Conservation (phyloP, 164 flowering plant species). For the Nelumbo lutea region DNA sequence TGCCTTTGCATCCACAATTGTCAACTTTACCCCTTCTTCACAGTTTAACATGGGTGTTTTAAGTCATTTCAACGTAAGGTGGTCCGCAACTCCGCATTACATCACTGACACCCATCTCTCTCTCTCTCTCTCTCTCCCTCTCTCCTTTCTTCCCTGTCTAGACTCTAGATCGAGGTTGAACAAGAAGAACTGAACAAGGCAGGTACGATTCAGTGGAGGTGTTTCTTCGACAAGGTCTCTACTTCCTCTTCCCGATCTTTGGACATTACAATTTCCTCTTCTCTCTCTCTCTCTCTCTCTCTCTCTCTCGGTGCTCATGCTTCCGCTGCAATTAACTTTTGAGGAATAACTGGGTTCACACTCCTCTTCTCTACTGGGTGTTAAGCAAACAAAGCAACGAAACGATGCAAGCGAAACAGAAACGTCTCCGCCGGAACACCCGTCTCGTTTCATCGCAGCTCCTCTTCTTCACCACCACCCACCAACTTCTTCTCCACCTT, state of each 20-base stretch:
- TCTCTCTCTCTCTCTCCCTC: neutral
- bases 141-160: neutral
- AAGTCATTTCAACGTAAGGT: neutral
- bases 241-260: neutral
- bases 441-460: neutral
- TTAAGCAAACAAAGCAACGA: neutral
- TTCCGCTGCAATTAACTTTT: neutral
- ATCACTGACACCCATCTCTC: neutral
- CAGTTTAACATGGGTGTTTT: no score
- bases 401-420: constrained; percentile 9
- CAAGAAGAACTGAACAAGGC: neutral
- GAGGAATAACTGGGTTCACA: neutral
- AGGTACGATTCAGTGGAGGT: constrained; percentile 17
- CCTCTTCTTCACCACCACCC: constrained; percentile 7
- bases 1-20: no score
- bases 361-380: neutral
- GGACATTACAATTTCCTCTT: neutral
- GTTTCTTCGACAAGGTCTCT: constrained; percentile 12
- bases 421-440: constrained; percentile 7
- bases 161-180: no score
- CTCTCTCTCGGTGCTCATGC: no score
- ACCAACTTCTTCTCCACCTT: constrained; percentile 33
- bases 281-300: neutral
- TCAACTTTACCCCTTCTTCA: no score
- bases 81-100: neutral